A percentile compares a stretch with the other conserved stretches of the same genome.
These are phyloP conservation scores for Phytophthora sansomeana DNA, from an alignment of 352 stramenopile species.

Conservation along the genomic window DNA sequence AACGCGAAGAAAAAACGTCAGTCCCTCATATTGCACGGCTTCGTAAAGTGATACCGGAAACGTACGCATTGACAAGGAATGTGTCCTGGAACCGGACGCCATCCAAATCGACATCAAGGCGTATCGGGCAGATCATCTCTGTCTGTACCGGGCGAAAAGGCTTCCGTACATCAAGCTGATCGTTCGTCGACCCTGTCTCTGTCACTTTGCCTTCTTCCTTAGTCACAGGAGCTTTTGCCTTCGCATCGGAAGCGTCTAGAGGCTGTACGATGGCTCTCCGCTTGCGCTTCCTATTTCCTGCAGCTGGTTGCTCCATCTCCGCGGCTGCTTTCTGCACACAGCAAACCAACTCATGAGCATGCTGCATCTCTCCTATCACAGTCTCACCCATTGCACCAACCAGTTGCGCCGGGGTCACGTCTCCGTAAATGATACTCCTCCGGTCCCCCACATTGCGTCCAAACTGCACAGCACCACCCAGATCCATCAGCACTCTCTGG, in stretches of 20 bases:
- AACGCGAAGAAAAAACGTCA: not conserved
- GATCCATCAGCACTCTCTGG: slow-evolving; percentile 4
- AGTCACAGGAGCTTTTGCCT: not conserved
- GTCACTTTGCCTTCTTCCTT: slow-evolving; percentile 13
- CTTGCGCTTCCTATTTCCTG: slow-evolving; percentile 66
- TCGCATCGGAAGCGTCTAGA: slow-evolving; percentile 29
- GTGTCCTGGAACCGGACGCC: slow-evolving; percentile 82
- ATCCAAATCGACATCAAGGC: slow-evolving; percentile 80
- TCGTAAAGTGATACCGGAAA: slow-evolving; percentile 3
- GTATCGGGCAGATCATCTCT: slow-evolving; percentile 76
- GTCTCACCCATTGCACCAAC: slow-evolving; percentile 15
- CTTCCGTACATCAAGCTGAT: slow-evolving; percentile 32
- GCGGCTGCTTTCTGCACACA: slow-evolving; percentile 28
- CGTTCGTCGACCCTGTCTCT: slow-evolving; percentile 17
- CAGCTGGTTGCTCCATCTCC: slow-evolving; percentile 17
- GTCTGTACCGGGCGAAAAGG: slow-evolving; percentile 16
- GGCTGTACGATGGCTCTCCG: slow-evolving; percentile 56
- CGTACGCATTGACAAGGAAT: slow-evolving; percentile 72
- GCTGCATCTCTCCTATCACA: not conserved
- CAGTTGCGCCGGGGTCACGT: slow-evolving; percentile 43
- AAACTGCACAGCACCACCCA: slow-evolving; percentile 43
- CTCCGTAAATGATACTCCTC: slow-evolving; percentile 49
- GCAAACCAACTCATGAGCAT: not conserved
- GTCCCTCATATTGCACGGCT: not conserved
- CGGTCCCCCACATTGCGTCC: slow-evolving; percentile 41